Evolutionary conservation across 306 rosid species (phyloP).

Genomic region (Prinsepia uniflora): DNA sequence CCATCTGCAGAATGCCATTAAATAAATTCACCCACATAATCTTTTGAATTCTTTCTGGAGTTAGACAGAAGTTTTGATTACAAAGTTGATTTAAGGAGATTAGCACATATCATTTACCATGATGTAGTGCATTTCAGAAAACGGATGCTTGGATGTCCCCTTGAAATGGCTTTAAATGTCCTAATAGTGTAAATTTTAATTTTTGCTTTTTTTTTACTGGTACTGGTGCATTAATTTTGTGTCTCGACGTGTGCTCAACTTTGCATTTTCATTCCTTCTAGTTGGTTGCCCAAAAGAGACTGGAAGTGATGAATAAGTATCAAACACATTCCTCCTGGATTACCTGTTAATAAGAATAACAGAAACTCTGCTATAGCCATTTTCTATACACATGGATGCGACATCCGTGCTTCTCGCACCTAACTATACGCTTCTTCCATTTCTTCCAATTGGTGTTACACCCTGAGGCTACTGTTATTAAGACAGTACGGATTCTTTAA

Average conservation of each 20-base stretch:
- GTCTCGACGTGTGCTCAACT: neutral
- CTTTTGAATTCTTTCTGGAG: neutral
- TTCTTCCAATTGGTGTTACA: neutral
- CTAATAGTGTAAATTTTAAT: neutral
- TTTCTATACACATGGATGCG: neutral
- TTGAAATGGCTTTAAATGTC: neutral
- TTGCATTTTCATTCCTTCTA: neutral
- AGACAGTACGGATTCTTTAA: neutral
- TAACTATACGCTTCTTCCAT: neutral
- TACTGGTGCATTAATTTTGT: neutral
- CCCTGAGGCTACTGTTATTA: constrained; percentile 1
- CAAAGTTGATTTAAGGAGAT: neutral
- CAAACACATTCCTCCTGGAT: neutral
- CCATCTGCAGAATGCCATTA: constrained; percentile 5
- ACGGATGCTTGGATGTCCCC: neutral
- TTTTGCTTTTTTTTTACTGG: neutral
- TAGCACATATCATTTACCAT: neutral
- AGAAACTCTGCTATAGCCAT: neutral
- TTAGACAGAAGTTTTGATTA: neutral
- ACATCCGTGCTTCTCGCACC: neutral
- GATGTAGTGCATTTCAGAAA: neutral
- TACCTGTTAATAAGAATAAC: neutral
- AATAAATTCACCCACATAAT: neutral
- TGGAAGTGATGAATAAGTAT: neutral
- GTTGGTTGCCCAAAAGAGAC: neutral